Base-by-base conservation (phyloP, 2,329 filamentous ascomycete species). In the Orbilia quercus region DNA sequence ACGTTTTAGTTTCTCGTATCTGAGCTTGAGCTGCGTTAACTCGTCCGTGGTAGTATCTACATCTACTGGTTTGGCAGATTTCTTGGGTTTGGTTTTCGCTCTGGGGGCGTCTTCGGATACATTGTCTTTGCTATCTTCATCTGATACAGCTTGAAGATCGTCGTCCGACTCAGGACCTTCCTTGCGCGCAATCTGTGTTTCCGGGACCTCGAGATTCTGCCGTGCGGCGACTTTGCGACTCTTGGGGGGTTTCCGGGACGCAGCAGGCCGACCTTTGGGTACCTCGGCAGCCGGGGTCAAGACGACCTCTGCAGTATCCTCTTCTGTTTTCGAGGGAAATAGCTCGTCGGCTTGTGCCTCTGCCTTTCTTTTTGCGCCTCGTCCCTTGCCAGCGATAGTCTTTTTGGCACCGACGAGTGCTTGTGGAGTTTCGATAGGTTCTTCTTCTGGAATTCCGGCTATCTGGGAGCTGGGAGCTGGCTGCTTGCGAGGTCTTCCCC, bases 401-500 rank as follows among this genome's bases (percentile, higher is more conserved):
- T 47, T 50, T 34, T 57, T 50, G 7, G 51, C 23, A 14, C 9
- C 40, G 3, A 36, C 12, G 6, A 40, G 40, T 5, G 25, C 1
- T n/a, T 53, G 31, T 14, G 51, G 20, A 3, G 38, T 14, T 16
- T 18, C 6, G 0, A 23, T 7, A 23, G 25, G 6, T 7, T 9
- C 50, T 25, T 60, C 53, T 25, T 55, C 59, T 42, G 23, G 25
- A 3, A 60, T 47, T 36, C 48, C 38, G 23, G n/a, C 42, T 14
- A 22, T 11, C 16, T 51, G 36, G 12, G 53, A 18, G 20, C 47
- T 54, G 40, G 36, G 20, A 11, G 22, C 14, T 11, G 47, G 18
- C 18, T 59, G 69, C 25, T 73, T 73, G 47, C 69, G 69, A 50
- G 69, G 69, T 18, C 69, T 53, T 2, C 69, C 69, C 47, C 69